Evolutionary conservation across 1,284 basidiomycete genomes (phyloP).

Genomic region (Rhodotorula sp.): DNA sequence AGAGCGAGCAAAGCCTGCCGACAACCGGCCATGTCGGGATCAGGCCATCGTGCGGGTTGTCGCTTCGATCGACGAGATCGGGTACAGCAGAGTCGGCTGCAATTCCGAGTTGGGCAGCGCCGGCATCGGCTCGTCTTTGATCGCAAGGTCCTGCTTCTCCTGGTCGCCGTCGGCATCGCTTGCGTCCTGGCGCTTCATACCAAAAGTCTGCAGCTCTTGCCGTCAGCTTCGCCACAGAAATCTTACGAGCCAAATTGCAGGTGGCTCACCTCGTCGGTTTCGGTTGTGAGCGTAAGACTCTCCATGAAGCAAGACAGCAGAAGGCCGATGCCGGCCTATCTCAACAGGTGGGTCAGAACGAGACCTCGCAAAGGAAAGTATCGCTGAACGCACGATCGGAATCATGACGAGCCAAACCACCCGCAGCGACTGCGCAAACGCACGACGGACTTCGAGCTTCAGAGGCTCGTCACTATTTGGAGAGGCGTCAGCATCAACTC

Average conservation of each 20-base stretch:
- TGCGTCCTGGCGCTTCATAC: not conserved
- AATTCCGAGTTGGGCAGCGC: not conserved
- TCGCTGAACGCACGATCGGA: conserved; percentile 18
- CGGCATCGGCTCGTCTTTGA: not conserved
- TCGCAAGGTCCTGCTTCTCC: not conserved
- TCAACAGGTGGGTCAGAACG: not conserved
- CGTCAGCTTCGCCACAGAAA: too few species aligned
- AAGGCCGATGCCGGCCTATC: conserved; percentile 18
- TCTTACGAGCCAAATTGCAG: too few species aligned
- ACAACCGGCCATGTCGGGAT: not conserved
- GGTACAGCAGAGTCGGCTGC: not conserved
- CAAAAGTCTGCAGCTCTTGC: conserved; percentile 3
- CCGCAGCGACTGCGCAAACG: conserved; percentile 25
- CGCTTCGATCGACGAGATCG: too few species aligned
- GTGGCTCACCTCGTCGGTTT: conserved; percentile 1
- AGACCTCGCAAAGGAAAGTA: too few species aligned
- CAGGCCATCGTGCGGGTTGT: too few species aligned
- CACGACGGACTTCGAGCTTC: conserved; percentile 21
- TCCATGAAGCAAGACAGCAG: conserved; percentile 20
- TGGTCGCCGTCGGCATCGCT: not conserved
- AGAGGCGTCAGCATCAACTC: too few species aligned
- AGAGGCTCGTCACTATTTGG: conserved; percentile 25
- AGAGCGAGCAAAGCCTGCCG: not conserved
- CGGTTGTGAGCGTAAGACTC: conserved; percentile 2
- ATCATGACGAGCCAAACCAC: conserved; percentile 38